Conservation (phyloP, 2,329 filamentous ascomycete genomes). For the Chaetomiaceae sp. region DNA sequence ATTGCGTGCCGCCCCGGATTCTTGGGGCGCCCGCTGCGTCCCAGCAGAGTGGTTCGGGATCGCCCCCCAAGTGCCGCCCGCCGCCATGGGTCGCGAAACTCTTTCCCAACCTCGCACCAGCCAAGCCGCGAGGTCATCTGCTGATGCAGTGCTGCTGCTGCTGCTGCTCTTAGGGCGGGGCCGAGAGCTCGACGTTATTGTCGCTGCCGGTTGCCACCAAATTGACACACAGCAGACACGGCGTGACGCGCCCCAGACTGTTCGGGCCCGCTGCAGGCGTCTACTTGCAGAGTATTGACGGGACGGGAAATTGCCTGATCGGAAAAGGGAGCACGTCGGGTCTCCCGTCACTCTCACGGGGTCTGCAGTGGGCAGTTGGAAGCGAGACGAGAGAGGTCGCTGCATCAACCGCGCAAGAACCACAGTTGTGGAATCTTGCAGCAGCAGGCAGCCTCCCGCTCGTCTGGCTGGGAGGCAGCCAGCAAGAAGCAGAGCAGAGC, state of each 20-base stretch:
- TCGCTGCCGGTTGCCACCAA: not conserved
- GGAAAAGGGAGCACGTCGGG: not conserved
- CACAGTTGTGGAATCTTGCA: not conserved
- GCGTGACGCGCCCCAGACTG: not conserved
- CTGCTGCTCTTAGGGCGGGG: no score
- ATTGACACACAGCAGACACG: not conserved
- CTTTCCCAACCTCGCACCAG: not conserved
- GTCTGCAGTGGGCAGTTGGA: not conserved
- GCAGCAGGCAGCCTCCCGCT: not conserved
- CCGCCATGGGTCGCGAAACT: constrained; percentile 11
- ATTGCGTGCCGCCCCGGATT: constrained; percentile 11
- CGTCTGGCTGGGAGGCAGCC: no score
- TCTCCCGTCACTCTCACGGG: no score
- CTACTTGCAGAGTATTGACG: constrained; percentile 13
- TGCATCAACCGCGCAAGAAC: not conserved
- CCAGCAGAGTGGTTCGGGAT: constrained; percentile 26
- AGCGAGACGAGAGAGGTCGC: not conserved
- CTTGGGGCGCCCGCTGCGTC: constrained; percentile 13
- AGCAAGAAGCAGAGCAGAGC: not conserved
- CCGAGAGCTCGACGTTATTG: no score
- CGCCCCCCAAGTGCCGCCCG: constrained; percentile 21
- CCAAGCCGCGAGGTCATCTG: not conserved
- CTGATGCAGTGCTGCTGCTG: no score
- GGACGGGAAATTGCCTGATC: constrained; percentile 9
- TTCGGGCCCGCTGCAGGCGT: not conserved